phyloP scores from a whole-genome alignment of 345 rosid species.

The Euphorbia pulcherrima region DNA sequence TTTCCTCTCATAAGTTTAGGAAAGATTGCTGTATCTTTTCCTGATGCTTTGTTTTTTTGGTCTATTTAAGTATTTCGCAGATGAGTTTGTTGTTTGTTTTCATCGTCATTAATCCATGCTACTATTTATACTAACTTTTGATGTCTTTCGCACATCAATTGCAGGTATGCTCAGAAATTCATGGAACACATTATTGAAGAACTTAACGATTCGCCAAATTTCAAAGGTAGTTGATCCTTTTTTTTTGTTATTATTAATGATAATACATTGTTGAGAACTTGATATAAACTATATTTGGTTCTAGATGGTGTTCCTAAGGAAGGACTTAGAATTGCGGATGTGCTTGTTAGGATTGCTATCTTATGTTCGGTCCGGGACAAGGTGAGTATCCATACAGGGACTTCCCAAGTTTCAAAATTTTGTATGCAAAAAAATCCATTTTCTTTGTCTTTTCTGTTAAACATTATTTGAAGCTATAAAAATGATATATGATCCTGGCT shows the following conservation, averaged over 20 bases:
- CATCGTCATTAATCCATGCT: slow-evolving; percentile 1
- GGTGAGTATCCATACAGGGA: slow-evolving; percentile 41
- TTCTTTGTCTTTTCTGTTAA: background rate
- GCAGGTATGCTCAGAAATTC: slow-evolving; percentile 72
- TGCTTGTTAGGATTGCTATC: slow-evolving; percentile 72
- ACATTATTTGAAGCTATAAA: too few relatives aligned
- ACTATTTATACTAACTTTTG: slow-evolving; percentile 7
- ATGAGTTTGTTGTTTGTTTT: slow-evolving; percentile 4
- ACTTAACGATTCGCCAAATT: slow-evolving; percentile 54
- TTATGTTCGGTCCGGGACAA: slow-evolving; percentile 65
- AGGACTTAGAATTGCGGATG: slow-evolving; percentile 91
- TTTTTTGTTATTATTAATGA: slow-evolving; percentile 6
- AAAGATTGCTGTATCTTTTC: background rate
- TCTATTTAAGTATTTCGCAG: background rate
- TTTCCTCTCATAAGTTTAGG: slow-evolving; percentile 3
- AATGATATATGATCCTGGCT: background rate
- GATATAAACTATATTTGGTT: slow-evolving; percentile 24
- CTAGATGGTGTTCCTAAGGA: slow-evolving; percentile 98
- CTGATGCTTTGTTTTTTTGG: background rate
- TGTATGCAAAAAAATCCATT: background rate
- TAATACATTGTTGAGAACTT: slow-evolving; percentile 13
- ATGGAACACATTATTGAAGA: slow-evolving; percentile 70
- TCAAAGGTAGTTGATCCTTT: slow-evolving; percentile 57
- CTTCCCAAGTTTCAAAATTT: background rate
- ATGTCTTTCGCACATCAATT: slow-evolving; percentile 4